A percentile compares a stretch with the other conserved stretches of the same genome.
Conservation (phyloP, 2,329 filamentous ascomycete genomes). For the Furcasterigmium furcatum region DNA sequence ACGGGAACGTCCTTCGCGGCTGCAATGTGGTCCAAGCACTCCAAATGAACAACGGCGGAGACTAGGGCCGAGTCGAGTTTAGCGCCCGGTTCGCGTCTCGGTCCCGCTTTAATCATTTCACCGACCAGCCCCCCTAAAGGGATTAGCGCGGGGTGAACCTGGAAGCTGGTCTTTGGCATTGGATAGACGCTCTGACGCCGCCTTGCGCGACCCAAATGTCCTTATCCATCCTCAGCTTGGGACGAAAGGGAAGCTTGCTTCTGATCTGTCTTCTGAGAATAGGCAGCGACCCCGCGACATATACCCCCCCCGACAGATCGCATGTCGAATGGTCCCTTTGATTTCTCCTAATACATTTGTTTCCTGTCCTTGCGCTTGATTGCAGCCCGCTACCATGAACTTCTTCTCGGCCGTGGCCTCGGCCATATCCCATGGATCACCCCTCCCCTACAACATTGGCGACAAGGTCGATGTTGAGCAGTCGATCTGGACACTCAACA, state of each 20-base stretch:
- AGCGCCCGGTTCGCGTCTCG: background rate
- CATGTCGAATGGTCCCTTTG: too few relatives aligned
- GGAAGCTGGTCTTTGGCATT: background rate
- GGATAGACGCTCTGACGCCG: too few relatives aligned
- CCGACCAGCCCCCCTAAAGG: background rate
- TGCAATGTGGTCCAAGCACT: too few relatives aligned
- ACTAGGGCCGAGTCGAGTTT: background rate
- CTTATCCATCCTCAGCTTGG: background rate
- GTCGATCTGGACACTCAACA: constrained; percentile 95
- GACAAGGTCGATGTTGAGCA: constrained; percentile 89
- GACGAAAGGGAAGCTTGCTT: too few relatives aligned
- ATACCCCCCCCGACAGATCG: too few relatives aligned
- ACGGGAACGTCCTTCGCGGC: too few relatives aligned
- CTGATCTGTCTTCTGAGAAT: too few relatives aligned
- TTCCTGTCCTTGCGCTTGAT: too few relatives aligned
- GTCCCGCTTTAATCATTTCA: background rate
- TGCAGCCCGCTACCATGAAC: constrained; percentile 81
- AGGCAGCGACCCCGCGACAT: too few relatives aligned
- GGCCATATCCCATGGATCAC: constrained; percentile 90
- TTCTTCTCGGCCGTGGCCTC: constrained; percentile 96
- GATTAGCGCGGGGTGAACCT: constrained; percentile 12
- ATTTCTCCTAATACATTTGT: too few relatives aligned
- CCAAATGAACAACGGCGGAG: too few relatives aligned
- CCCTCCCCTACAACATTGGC: constrained; percentile 89
- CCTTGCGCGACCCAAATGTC: background rate